Percentiles rank a stretch among this genome's conserved stretches.
Evolutionary conservation across 257 asterid species (phyloP).

Genomic region (Petunia secreta): DNA sequence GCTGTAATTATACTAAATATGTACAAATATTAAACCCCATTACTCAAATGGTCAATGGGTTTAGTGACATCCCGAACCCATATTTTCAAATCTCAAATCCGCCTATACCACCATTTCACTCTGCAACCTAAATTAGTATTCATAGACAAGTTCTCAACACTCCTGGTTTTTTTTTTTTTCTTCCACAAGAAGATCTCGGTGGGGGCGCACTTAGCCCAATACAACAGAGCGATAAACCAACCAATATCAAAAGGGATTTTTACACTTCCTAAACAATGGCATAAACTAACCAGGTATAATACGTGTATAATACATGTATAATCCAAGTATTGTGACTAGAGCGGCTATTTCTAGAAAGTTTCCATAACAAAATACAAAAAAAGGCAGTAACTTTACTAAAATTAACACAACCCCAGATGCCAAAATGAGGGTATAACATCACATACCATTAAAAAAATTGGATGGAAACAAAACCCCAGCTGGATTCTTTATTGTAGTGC

Average conservation of each 20-base stretch:
- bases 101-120: not conserved
- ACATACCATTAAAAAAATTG: not conserved
- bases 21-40: too few species aligned
- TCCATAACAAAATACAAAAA: too few species aligned
- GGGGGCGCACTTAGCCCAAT: not conserved
- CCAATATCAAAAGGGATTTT: not conserved
- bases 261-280: too few species aligned
- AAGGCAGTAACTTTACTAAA: not conserved
- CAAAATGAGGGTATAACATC: not conserved
- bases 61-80: too few species aligned
- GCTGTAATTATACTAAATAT: not conserved
- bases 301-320: too few species aligned
- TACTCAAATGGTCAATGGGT: too few species aligned
- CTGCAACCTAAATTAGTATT: not conserved
- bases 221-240: not conserved
- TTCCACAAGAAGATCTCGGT: too few species aligned
- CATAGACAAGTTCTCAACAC: not conserved
- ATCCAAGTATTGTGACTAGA: too few species aligned
- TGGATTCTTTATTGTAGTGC: not conserved
- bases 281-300: too few species aligned
- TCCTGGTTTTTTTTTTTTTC: not conserved
- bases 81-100: too few species aligned
- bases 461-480: constrained; percentile 2
- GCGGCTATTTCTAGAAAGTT: too few species aligned
- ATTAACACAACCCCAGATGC: not conserved